Base-by-base conservation (phyloP, 192 early-diverging fungal genomes). In the Helicostylum pulchrum region DNA sequence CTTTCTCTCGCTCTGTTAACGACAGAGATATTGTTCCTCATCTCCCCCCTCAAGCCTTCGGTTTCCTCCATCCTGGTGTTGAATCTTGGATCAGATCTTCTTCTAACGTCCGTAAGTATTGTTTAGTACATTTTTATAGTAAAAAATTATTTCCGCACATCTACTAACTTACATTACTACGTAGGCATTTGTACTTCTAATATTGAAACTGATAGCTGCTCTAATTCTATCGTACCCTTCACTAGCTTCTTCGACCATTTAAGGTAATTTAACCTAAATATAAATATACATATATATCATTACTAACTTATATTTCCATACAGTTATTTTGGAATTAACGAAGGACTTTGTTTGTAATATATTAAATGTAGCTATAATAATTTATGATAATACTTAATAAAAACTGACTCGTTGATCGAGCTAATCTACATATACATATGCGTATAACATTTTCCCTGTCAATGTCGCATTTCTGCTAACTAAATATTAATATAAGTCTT, bases 11-110 rank as follows among this genome's bases (percentile, higher is more conserved):
- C 17, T 36, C 59, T 19, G 67, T 69, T 14, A 49, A 74, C 21
- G 44, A 68, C 4, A 36, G 63, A 17, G 72, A 74, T 59, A 69
- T 72, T 62, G 62, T 72, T 31, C 58, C 70, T 3, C 58, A 65
- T 66, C 47, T 72, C 3, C 70, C 70, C 14, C 52, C 70, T 26
- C 48, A 60, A 30, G 7, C 30, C 12, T 55, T 60, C 3, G 70
- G 52, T 36, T 72, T 60, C 46, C 31, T 72, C 39, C 70, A 72
- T 39, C 36, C 55, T 23, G 70, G 70, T 39, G 31, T 43, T 49
- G 70, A 72, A 54, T 61, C 52, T 50, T 72, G 70, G 70, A 72
- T 66, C 26, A 52, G 50, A 4, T 58, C 42, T 34, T 26, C 19
- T 5, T 14, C 31, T 34, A 44, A 49, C n/a, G 20, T 65, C 45